A percentile compares a stretch with the other conserved stretches of the same genome.
These are phyloP conservation scores for Monilinia laxa DNA, from an alignment of 2,329 filamentous ascomycete genomes.

Conservation along the genomic window DNA sequence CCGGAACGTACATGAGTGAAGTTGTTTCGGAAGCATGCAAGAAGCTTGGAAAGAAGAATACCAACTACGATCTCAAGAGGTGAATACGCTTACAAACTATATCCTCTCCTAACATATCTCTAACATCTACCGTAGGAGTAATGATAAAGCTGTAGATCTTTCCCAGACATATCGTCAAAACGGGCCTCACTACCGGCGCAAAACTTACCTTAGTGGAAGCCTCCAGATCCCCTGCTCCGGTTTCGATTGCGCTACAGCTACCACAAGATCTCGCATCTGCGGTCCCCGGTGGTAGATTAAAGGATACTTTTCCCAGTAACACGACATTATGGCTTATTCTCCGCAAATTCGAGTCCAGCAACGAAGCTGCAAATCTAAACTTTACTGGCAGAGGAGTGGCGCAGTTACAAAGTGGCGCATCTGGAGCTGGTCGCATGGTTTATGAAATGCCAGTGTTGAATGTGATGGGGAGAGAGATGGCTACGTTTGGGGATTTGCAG, in stretches of 20 bases:
- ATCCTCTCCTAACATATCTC: not conserved
- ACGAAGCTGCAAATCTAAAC: slow-evolving; percentile 63
- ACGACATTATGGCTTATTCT: slow-evolving; percentile 87
- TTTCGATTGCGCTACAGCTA: slow-evolving; percentile 86
- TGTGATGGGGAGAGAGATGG: slow-evolving; percentile 77
- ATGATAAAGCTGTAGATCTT: slow-evolving; percentile 82
- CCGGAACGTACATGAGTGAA: slow-evolving; percentile 78
- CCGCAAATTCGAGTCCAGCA: slow-evolving; percentile 78
- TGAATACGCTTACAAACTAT: slow-evolving; percentile 43
- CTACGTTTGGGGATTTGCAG: slow-evolving; percentile 77
- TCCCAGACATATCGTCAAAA: slow-evolving; percentile 81
- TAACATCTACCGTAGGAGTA: slow-evolving; percentile 55
- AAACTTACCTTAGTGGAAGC: slow-evolving; percentile 89
- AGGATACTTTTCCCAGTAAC: slow-evolving; percentile 84
- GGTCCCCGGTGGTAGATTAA: slow-evolving; percentile 65
- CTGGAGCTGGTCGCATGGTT: slow-evolving; percentile 70
- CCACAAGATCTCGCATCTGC: slow-evolving; percentile 67
- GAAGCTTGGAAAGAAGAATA: slow-evolving; percentile 62
- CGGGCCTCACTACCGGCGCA: slow-evolving; percentile 79
- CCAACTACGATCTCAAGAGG: slow-evolving; percentile 75
- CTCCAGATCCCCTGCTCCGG: slow-evolving; percentile 79
- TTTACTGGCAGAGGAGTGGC: slow-evolving; percentile 82
- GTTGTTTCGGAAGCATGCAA: slow-evolving; percentile 83
- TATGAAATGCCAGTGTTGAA: slow-evolving; percentile 87
- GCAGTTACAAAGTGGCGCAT: slow-evolving; percentile 51